A percentile compares a stretch with the other conserved stretches of the same genome.
Conservation (phyloP, 2,329 filamentous ascomycete genomes). For the Pyrenochaeta sp. region DNA sequence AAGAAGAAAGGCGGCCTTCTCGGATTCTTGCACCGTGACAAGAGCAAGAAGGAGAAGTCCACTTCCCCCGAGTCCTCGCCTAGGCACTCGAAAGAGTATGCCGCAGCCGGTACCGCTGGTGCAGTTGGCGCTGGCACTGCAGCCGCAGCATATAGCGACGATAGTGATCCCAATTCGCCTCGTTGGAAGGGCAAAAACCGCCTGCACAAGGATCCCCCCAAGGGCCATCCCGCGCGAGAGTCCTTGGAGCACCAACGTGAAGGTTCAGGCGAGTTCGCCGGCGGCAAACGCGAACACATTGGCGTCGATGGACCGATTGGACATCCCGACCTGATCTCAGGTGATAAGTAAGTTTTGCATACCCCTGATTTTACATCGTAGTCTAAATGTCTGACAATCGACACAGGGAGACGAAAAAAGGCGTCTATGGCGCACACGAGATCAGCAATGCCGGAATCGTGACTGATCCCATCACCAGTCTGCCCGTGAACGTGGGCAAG, state of each 20-base stretch:
- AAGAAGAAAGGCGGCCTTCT: conserved; percentile 51
- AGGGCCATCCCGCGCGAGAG: conserved; percentile 43
- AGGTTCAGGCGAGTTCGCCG: conserved; percentile 9
- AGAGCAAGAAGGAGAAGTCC: conserved; percentile 46
- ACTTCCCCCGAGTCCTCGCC: conserved; percentile 20
- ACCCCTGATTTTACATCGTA: no score
- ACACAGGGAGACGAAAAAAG: conserved; percentile 21
- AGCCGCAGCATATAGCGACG: conserved; percentile 28
- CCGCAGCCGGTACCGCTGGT: conserved; percentile 20
- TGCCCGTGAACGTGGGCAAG: conserved; percentile 52
- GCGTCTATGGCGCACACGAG: conserved; percentile 32
- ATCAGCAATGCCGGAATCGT: conserved; percentile 32
- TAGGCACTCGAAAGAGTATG: conserved; percentile 35
- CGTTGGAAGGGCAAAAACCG: conserved; percentile 44
- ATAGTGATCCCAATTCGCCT: conserved; percentile 23
- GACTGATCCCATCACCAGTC: conserved; percentile 51
- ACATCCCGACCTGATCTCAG: conserved; percentile 31
- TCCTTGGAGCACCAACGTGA: conserved; percentile 29
- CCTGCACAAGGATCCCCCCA: conserved; percentile 54
- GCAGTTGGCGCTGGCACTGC: conserved; percentile 28
- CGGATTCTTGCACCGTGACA: conserved; percentile 53
- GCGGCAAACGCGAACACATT: conserved; percentile 35
- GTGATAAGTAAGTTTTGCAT: conserved; percentile 42
- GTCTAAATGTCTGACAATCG: conserved; percentile 4
- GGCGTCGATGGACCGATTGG: conserved; percentile 44